phyloP scores from a whole-genome alignment of 2,329 filamentous ascomycete species.

The Epichloe baconii region DNA sequence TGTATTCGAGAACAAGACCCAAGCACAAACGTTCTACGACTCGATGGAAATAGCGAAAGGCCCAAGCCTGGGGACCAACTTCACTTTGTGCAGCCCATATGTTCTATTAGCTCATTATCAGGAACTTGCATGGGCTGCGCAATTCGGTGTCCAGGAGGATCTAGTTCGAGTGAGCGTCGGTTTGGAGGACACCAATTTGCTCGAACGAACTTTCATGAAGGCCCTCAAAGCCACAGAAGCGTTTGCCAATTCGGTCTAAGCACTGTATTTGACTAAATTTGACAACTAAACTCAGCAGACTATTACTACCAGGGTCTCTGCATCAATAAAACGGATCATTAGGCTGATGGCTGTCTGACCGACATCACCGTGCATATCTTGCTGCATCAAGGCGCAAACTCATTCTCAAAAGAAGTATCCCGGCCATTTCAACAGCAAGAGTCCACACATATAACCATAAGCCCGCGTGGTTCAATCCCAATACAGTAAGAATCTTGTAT shows the following conservation, averaged over 20 bases:
- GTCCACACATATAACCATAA: not conserved
- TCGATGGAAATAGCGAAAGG: slow-evolving; percentile 79
- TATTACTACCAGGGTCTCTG: not conserved
- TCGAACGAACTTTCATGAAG: slow-evolving; percentile 49
- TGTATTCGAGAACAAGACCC: slow-evolving; percentile 56
- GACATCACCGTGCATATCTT: not conserved
- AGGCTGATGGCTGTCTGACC: not conserved
- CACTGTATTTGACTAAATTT: not conserved
- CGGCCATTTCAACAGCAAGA: not conserved
- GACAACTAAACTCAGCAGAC: not conserved
- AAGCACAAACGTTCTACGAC: slow-evolving; percentile 77
- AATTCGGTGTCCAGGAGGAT: slow-evolving; percentile 68
- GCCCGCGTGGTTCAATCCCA: not conserved
- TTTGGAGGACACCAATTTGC: slow-evolving; percentile 59
- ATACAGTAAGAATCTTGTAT: not conserved
- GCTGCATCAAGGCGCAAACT: not conserved
- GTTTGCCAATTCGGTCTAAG: not conserved
- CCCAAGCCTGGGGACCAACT: slow-evolving; percentile 91
- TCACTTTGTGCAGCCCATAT: slow-evolving; percentile 85
- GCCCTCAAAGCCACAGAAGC: slow-evolving; percentile 50
- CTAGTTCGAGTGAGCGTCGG: slow-evolving; percentile 82
- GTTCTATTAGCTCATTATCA: slow-evolving; percentile 82
- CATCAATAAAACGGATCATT: not conserved
- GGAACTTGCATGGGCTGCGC: slow-evolving; percentile 80
- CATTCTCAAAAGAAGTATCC: not conserved